These are phyloP conservation scores for Nitzschia inconspicua DNA, from an alignment of 108 stramenopile species.

Conservation along the genomic window DNA sequence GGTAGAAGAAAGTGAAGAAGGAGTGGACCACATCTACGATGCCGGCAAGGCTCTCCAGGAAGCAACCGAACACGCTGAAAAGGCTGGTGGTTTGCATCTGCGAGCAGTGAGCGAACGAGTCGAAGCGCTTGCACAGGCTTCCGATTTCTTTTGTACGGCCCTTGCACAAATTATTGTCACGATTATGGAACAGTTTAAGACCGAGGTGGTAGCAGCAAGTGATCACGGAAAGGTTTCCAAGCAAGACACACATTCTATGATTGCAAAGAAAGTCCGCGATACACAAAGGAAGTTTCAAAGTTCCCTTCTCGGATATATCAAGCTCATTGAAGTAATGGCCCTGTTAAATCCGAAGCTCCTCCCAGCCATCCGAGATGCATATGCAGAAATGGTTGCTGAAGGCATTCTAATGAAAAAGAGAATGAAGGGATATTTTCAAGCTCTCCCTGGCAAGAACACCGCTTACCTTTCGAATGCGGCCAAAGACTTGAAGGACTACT, in stretches of 20 bases:
- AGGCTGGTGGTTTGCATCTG: conserved; percentile 82
- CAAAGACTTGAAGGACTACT: conserved; percentile 74
- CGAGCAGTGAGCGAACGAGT: conserved; percentile 75
- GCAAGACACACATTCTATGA: conserved; percentile 71
- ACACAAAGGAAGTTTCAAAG: conserved; percentile 84
- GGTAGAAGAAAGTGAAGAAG: conserved; percentile 70
- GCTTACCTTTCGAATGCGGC: conserved; percentile 56
- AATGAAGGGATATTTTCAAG: conserved; percentile 86
- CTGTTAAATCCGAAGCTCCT: conserved; percentile 79
- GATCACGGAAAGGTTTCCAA: conserved; percentile 72
- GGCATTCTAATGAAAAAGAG: conserved; percentile 87
- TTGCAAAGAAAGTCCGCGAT: conserved; percentile 84
- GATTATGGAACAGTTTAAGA: conserved; percentile 82
- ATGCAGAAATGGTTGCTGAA: conserved; percentile 82
- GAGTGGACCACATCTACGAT: conserved; percentile 71
- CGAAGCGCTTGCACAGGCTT: conserved; percentile 46
- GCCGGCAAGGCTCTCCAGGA: conserved; percentile 77
- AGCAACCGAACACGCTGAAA: conserved; percentile 70
- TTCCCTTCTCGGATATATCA: conserved; percentile 79
- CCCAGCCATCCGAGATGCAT: conserved; percentile 79
- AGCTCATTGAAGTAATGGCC: conserved; percentile 80
- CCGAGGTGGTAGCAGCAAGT: conserved; percentile 52
- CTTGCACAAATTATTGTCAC: conserved; percentile 81
- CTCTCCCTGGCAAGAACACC: conserved; percentile 72
- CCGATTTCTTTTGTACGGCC: conserved; percentile 70